A percentile compares a stretch with the other conserved stretches of the same genome.
Evolutionary conservation across 192 early-diverging fungal species (phyloP).

Genomic region (Rhizoclosmatium globosum): DNA sequence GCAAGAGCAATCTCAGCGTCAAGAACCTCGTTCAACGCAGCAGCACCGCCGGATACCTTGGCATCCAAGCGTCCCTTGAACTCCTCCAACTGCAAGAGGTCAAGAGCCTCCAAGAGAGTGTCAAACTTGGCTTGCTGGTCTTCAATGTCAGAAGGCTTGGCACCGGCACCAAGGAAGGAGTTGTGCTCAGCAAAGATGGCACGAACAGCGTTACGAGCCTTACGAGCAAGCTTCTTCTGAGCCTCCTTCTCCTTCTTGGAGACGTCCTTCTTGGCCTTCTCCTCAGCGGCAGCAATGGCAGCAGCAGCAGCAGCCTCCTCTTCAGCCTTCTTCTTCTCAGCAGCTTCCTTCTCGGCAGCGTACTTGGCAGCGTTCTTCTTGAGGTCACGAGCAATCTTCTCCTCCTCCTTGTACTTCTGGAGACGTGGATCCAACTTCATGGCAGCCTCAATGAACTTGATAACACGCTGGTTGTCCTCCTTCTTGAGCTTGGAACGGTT

Average conservation of each 20-base stretch:
- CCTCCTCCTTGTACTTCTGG: conserved; percentile 85
- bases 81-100: conserved; percentile 50
- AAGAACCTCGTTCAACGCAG: conserved; percentile 41
- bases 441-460: conserved; percentile 85
- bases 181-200: conserved; percentile 77
- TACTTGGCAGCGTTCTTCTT: conserved; percentile 88
- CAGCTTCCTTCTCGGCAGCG: conserved; percentile 65
- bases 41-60: conserved; percentile 34
- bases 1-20: conserved; percentile 47
- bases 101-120: conserved; percentile 67
- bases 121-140: conserved; percentile 81
- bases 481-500: conserved; percentile 94
- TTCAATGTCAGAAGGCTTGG: conserved; percentile 70
- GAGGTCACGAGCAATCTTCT: conserved; percentile 88
- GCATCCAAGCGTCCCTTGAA: conserved; percentile 55
- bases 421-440: conserved; percentile 90
- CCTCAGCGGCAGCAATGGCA: conserved; percentile 65
- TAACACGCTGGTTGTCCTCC: conserved; percentile 92
- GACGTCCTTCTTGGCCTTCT: conserved; percentile 71
- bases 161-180: conserved; percentile 76
- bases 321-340: conserved; percentile 50
- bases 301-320: conserved; percentile 67
- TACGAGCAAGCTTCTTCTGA: conserved; percentile 85
- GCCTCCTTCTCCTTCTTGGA: conserved; percentile 84
- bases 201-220: conserved; percentile 91